Evolutionary conservation across 148 eudicot species (phyloP).

Genomic region (Tetragonia tetragonoides): DNA sequence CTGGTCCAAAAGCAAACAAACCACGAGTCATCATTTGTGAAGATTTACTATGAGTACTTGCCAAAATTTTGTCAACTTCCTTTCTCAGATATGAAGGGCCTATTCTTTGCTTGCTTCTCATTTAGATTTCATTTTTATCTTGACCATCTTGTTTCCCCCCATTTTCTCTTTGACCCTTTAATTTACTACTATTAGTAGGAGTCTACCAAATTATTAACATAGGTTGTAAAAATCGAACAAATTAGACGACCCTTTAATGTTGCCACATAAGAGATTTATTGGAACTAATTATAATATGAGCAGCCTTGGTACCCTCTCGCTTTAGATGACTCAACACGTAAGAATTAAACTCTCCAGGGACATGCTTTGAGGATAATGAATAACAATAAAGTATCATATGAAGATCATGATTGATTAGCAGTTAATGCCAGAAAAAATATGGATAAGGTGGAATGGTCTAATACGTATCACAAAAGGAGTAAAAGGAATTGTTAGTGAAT

Average conservation of each 20-base stretch:
- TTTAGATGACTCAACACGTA: too few species aligned
- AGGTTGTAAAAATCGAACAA: not conserved
- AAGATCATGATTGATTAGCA: not conserved
- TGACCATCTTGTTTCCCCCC: not conserved
- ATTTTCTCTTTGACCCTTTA: not conserved
- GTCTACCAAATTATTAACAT: too few species aligned
- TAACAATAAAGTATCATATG: not conserved
- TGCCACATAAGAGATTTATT: too few species aligned
- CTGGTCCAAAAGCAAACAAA: slow-evolving; percentile 10
- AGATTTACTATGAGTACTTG: slow-evolving; percentile 5
- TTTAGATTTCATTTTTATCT: not conserved
- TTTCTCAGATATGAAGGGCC: not conserved
- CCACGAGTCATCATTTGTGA: slow-evolving; percentile 19
- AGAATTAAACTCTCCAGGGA: too few species aligned
- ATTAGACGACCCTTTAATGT: too few species aligned
- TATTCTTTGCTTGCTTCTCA: slow-evolving; percentile 3
- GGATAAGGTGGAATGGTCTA: not conserved
- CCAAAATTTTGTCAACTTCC: not conserved
- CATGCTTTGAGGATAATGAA: not conserved
- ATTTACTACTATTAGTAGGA: too few species aligned
- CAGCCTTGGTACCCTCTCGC: not conserved
- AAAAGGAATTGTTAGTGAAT: slow-evolving; percentile 17
- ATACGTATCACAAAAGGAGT: not conserved
- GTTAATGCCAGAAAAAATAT: not conserved
- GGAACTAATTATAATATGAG: not conserved